Evolutionary conservation across 495 filamentous ascomycete genomes (phyloP).

Genomic region (Aspergillus carlsbadensis): DNA sequence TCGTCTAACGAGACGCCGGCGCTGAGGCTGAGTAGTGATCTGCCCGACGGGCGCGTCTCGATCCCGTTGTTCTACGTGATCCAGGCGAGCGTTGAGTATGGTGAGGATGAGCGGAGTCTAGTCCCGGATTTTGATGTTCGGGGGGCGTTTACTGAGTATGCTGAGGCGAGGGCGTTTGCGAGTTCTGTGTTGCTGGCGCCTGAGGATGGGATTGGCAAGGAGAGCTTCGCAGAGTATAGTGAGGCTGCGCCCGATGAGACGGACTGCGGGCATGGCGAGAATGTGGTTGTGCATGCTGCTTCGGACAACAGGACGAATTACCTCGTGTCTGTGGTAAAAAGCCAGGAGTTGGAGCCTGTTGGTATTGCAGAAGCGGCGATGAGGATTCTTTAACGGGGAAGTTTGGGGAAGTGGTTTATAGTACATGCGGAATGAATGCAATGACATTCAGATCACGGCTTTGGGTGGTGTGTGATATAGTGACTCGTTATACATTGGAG

Average conservation of each 20-base stretch:
- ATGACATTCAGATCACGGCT: too few relatives aligned
- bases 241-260: slow-evolving; percentile 17
- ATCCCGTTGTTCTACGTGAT: slow-evolving; percentile 24
- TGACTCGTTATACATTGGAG: too few relatives aligned
- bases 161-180: slow-evolving; percentile 18
- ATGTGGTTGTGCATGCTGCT: slow-evolving; percentile 23
- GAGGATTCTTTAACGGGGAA: neutral
- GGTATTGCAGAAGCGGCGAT: slow-evolving; percentile 17
- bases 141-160: slow-evolving; percentile 16
- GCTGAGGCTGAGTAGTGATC: slow-evolving; percentile 13
- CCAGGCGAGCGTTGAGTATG: slow-evolving; percentile 17
- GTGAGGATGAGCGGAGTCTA: slow-evolving; percentile 12
- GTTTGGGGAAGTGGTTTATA: too few relatives aligned
- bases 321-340: slow-evolving; percentile 20
- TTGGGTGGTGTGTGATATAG: too few relatives aligned
- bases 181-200: slow-evolving; percentile 11
- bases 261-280: slow-evolving; percentile 23
- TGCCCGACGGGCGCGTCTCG: slow-evolving; percentile 14
- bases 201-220: slow-evolving; percentile 13
- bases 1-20: slow-evolving; percentile 2
- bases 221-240: slow-evolving; percentile 18
- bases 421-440: too few relatives aligned
- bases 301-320: slow-evolving; percentile 19
- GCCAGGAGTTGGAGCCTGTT: slow-evolving; percentile 19
- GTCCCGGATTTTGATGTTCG: slow-evolving; percentile 15